Evolutionary conservation across 140 eudicot genomes (phyloP).

Genomic region (Ambrosia hybrid): DNA sequence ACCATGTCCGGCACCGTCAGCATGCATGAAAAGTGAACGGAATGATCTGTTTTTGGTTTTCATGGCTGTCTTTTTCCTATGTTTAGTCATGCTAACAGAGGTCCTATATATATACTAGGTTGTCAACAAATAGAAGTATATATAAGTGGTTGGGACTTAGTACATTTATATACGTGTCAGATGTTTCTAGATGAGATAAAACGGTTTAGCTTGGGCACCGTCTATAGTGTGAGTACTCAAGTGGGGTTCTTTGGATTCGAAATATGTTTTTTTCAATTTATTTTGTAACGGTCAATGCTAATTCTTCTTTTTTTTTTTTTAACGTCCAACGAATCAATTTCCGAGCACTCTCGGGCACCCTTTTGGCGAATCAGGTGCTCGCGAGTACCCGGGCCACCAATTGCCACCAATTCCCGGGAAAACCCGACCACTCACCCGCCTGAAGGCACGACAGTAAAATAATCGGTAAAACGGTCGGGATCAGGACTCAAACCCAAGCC

Average conservation of each 20-base stretch:
- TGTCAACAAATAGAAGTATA: background rate
- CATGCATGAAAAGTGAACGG: slow-evolving; percentile 71
- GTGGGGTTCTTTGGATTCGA: background rate
- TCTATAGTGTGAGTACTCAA: background rate
- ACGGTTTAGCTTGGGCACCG: background rate
- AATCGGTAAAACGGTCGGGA: too few relatives aligned
- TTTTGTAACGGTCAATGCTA: too few relatives aligned
- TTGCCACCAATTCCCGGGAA: too few relatives aligned
- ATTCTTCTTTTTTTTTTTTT: too few relatives aligned
- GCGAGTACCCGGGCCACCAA: too few relatives aligned
- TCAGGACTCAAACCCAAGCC: too few relatives aligned
- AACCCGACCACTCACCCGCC: too few relatives aligned
- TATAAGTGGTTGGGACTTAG: background rate
- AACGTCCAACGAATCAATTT: too few relatives aligned
- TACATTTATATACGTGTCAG: background rate
- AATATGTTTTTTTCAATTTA: too few relatives aligned
- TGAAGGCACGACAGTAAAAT: too few relatives aligned
- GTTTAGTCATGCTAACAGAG: slow-evolving; percentile 20
- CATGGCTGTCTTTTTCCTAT: slow-evolving; percentile 10
- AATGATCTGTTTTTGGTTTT: slow-evolving; percentile 33
- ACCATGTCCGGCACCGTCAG: slow-evolving; percentile 59
- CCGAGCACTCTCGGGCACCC: too few relatives aligned
- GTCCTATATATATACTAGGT: background rate
- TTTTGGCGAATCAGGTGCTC: too few relatives aligned
- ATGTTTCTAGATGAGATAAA: background rate